phyloP scores from a whole-genome alignment of 257 asterid genomes.

The Solanum rostratum region DNA sequence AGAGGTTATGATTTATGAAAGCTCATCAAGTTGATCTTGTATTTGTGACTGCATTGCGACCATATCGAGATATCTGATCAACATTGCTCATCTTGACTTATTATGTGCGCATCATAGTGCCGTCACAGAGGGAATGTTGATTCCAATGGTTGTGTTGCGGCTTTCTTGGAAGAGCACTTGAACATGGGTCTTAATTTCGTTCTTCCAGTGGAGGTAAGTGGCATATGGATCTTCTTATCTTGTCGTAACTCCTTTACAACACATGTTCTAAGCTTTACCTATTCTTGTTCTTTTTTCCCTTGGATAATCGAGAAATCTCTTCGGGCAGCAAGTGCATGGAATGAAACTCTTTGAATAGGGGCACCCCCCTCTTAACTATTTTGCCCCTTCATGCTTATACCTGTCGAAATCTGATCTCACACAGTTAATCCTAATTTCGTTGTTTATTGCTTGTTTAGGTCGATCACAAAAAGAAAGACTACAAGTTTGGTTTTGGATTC shows the following conservation, averaged over 20 bases:
- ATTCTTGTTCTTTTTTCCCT: neutral
- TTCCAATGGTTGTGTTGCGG: too few species aligned
- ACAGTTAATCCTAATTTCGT: neutral
- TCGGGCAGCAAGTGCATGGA: neutral
- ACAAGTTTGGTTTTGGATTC: constrained; percentile 13
- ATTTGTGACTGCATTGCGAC: neutral
- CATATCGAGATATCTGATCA: neutral
- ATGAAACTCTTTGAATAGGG: neutral
- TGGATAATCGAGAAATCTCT: neutral
- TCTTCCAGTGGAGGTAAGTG: constrained; percentile 2
- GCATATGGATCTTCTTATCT: neutral
- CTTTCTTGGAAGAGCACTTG: constrained; percentile 10
- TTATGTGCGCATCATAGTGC: neutral
- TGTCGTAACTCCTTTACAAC: neutral
- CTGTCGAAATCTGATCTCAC: neutral
- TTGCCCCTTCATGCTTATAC: neutral
- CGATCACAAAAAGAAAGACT: constrained; percentile 12
- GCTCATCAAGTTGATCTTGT: neutral
- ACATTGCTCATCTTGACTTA: neutral
- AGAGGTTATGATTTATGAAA: neutral
- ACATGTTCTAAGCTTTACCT: neutral
- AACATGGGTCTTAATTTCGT: constrained; percentile 7
- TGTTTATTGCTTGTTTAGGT: neutral
- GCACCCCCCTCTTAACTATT: neutral
- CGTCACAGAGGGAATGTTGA: constrained; percentile 11